A percentile compares a stretch with the other conserved stretches of the same genome.
Conservation (phyloP, 192 early-diverging fungal species). For the Gamsiella multidivaricata region DNA sequence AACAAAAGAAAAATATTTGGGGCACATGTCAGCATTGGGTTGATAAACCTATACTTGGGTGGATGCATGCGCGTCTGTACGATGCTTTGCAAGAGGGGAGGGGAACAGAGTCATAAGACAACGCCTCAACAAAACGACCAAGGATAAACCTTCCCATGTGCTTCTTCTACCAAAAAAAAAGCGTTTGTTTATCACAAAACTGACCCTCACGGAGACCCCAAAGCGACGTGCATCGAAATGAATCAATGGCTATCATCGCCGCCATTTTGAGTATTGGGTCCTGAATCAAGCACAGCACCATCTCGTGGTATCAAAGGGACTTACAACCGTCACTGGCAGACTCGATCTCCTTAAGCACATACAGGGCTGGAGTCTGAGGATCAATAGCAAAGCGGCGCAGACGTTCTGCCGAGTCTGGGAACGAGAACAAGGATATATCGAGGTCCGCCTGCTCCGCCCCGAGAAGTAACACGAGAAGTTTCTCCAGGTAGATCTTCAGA, state of each 20-base stretch:
- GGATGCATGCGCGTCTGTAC: not conserved
- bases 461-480: constrained; percentile 78
- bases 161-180: no score
- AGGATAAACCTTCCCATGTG: no score
- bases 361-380: constrained; percentile 73
- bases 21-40: constrained; percentile 41
- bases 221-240: no score
- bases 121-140: no score
- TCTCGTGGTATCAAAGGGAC: no score
- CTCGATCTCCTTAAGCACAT: constrained; percentile 81
- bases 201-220: no score
- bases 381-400: constrained; percentile 84
- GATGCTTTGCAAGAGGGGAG: not conserved
- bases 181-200: no score
- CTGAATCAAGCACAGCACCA: no score
- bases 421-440: constrained; percentile 66
- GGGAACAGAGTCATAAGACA: constrained; percentile 19
- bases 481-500: constrained; percentile 67
- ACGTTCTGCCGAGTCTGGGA: constrained; percentile 77
- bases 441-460: constrained; percentile 74
- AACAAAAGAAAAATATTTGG: constrained; percentile 2
- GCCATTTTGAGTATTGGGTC: no score
- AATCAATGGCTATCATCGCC: no score
- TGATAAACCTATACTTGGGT: no score
- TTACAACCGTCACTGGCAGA: constrained; percentile 58